Conservation (phyloP, 1,139 yeast species). For the Lodderomyces beijingensis region DNA sequence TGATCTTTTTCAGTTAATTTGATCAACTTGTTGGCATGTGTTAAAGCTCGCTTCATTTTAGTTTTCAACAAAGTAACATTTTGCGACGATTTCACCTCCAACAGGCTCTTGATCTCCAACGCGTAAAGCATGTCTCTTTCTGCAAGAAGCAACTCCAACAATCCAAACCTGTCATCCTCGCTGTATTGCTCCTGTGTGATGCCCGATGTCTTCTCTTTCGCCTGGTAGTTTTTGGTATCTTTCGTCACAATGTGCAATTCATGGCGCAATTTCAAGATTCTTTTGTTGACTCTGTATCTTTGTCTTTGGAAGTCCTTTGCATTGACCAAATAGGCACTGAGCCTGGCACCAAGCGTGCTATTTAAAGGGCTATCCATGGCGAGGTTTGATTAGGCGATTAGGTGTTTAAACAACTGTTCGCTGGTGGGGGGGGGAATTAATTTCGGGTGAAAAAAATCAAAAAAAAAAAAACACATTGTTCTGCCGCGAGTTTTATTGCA, state of each 20-base stretch:
- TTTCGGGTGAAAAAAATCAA: too few species aligned
- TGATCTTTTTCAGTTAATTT: slow-evolving; percentile 30
- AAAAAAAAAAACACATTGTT: too few species aligned
- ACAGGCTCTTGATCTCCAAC: slow-evolving; percentile 53
- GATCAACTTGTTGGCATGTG: slow-evolving; percentile 41
- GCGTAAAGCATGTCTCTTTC: slow-evolving; percentile 72
- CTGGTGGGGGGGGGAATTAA: too few species aligned
- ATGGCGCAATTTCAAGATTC: slow-evolving; percentile 53
- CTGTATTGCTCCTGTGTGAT: slow-evolving; percentile 46
- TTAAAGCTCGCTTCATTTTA: slow-evolving; percentile 63
- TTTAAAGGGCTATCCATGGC: slow-evolving; percentile 36
- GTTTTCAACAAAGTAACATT: slow-evolving; percentile 55
- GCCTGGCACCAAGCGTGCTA: slow-evolving; percentile 44
- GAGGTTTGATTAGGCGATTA: background rate
- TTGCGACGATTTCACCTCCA: slow-evolving; percentile 48
- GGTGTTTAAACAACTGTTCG: too few species aligned
- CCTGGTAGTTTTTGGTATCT: slow-evolving; percentile 52
- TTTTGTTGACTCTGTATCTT: slow-evolving; percentile 42
- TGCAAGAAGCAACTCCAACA: slow-evolving; percentile 48
- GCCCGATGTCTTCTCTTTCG: slow-evolving; percentile 39
- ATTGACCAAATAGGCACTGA: slow-evolving; percentile 46
- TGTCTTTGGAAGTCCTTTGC: slow-evolving; percentile 50
- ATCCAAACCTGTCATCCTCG: slow-evolving; percentile 43
- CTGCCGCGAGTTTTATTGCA: too few species aligned
- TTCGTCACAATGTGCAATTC: slow-evolving; percentile 52